A percentile compares a stretch with the other conserved stretches of the same genome.
Conservation (phyloP, 2,329 filamentous ascomycete genomes). For the Neurospora crassa region DNA sequence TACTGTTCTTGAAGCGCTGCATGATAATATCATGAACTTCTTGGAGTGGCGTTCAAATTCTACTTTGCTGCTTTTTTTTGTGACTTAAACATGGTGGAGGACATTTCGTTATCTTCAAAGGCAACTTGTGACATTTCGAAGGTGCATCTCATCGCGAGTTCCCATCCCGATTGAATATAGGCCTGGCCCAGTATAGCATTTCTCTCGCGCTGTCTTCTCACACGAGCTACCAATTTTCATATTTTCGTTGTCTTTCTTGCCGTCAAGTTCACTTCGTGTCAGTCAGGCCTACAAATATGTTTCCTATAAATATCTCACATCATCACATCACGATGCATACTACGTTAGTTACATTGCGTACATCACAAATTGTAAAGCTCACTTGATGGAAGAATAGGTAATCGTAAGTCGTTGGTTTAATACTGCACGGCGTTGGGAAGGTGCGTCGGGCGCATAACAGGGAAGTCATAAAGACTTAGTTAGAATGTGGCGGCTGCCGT, state of each 20-base stretch:
- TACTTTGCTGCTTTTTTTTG: not conserved
- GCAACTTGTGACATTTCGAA: not conserved
- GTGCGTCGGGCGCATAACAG: too few species aligned
- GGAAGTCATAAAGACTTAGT: too few species aligned
- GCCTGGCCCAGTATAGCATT: not conserved
- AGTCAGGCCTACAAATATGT: not conserved
- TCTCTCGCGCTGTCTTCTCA: not conserved
- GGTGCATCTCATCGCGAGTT: not conserved
- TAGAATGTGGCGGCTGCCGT: too few species aligned
- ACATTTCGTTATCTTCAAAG: not conserved
- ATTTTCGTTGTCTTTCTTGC: not conserved
- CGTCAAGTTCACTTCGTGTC: not conserved
- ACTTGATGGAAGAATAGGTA: too few species aligned
- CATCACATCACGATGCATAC: not conserved
- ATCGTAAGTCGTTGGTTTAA: not conserved
- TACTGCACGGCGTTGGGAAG: not conserved
- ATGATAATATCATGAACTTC: not conserved
- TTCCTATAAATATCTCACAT: not conserved
- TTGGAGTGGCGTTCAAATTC: not conserved
- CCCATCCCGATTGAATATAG: not conserved
- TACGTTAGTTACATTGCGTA: not conserved
- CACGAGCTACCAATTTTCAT: not conserved
- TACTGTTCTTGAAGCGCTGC: not conserved
- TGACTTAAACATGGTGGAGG: not conserved
- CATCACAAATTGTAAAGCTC: too few species aligned